phyloP scores from a whole-genome alignment of 2,329 filamentous ascomycete genomes.

The Paecilomyces sp. region DNA sequence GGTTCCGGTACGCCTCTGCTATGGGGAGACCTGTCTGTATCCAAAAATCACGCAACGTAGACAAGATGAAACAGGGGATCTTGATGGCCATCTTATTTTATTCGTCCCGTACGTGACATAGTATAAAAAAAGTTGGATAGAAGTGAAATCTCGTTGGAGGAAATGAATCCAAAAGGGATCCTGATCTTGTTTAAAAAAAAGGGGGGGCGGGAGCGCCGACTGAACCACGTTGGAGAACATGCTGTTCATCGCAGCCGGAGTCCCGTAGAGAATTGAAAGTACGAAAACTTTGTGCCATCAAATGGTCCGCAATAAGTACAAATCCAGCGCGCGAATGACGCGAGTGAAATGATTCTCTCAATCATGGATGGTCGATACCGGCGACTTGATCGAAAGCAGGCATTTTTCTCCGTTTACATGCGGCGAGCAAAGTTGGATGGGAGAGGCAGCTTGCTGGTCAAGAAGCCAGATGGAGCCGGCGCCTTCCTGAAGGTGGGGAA shows the following conservation, averaged over 20 bases:
- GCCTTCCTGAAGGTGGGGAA: constrained; percentile 2
- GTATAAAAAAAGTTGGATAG: not conserved
- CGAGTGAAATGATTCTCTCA: constrained; percentile 10
- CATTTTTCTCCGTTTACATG: constrained; percentile 4
- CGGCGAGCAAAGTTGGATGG: constrained; percentile 19
- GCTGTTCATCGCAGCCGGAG: not conserved
- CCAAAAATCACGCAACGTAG: not conserved
- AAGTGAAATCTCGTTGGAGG: not conserved
- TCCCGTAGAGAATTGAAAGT: constrained; percentile 5
- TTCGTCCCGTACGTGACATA: not conserved
- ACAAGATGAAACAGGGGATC: not conserved
- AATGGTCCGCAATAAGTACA: constrained; percentile 16
- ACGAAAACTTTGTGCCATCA: constrained; percentile 9
- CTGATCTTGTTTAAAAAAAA: not conserved
- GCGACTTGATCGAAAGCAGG: constrained; percentile 1
- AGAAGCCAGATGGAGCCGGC: constrained; percentile 20
- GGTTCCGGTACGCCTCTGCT: not conserved
- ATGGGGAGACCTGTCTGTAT: not conserved
- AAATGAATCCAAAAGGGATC: not conserved
- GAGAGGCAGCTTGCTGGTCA: constrained; percentile 18
- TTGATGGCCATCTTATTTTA: not conserved
- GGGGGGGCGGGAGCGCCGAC: not conserved
- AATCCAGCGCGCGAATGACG: constrained; percentile 14
- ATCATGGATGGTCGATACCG: constrained; percentile 7
- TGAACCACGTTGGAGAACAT: not conserved